These are phyloP conservation scores for Quercus robur DNA, from an alignment of 306 rosid species.

Conservation along the genomic window DNA sequence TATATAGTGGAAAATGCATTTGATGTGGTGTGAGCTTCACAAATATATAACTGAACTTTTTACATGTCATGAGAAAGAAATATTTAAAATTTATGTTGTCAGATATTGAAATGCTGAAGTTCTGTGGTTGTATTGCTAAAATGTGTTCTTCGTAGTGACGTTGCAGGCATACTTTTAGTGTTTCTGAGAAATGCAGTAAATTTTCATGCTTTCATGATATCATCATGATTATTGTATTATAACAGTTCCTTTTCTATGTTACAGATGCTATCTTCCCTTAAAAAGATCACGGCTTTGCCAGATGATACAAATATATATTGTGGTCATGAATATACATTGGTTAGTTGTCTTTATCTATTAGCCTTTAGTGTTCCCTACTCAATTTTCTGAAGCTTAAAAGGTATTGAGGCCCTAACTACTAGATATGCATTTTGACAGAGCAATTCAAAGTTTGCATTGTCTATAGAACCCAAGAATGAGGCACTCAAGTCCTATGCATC, in stretches of 20 bases:
- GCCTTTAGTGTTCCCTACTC: slow-evolving; percentile 9
- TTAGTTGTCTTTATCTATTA: slow-evolving; percentile 28
- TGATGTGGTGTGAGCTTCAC: background rate
- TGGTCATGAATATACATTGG: slow-evolving; percentile 90
- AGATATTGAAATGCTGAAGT: slow-evolving; percentile 1
- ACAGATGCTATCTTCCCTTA: slow-evolving; percentile 83
- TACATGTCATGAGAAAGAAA: background rate
- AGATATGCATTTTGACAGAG: slow-evolving; percentile 48
- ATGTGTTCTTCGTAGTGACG: background rate
- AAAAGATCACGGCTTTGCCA: slow-evolving; percentile 68
- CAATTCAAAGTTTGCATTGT: slow-evolving; percentile 84
- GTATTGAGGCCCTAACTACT: slow-evolving; percentile 21
- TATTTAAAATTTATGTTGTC: background rate
- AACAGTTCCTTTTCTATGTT: slow-evolving; percentile 19
- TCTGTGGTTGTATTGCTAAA: slow-evolving; percentile 2
- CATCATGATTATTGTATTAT: slow-evolving; percentile 4
- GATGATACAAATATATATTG: slow-evolving; percentile 77
- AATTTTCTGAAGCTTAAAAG: background rate
- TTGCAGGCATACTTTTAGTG: background rate
- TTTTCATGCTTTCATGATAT: background rate
- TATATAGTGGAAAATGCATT: background rate
- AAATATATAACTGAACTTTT: background rate
- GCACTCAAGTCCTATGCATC: slow-evolving; percentile 81
- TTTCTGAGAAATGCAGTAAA: background rate
- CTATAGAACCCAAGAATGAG: slow-evolving; percentile 79